These are phyloP conservation scores for Exsudoporus frostii DNA, from an alignment of 768 basidiomycete genomes.

Conservation along the genomic window DNA sequence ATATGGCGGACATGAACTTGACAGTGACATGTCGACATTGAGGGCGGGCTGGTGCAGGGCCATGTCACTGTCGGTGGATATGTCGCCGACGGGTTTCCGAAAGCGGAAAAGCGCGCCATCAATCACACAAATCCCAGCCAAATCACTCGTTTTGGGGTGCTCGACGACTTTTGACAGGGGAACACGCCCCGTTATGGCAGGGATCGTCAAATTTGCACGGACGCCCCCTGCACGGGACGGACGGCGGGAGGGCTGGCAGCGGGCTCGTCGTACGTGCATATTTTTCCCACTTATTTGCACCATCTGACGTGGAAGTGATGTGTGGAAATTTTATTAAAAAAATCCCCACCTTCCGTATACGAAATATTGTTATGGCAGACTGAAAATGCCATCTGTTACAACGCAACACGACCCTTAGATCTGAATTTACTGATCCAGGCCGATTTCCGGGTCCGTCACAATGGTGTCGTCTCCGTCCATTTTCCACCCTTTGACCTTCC, in stretches of 20 bases:
- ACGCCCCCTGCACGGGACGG: not conserved
- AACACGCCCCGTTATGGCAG: conserved; percentile 18
- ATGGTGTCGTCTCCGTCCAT: conserved; percentile 39
- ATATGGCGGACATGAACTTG: conserved; percentile 24
- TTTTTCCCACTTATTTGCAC: conserved; percentile 23
- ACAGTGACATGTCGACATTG: conserved; percentile 28
- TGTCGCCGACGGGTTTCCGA: conserved; percentile 30
- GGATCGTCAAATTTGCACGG: conserved; percentile 25
- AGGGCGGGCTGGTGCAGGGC: conserved; percentile 17
- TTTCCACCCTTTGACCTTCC: conserved; percentile 37
- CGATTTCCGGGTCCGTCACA: conserved; percentile 41
- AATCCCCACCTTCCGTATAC: conserved; percentile 43
- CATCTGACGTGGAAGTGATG: conserved; percentile 29
- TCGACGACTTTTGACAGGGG: conserved; percentile 21
- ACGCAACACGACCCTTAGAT: conserved; percentile 71
- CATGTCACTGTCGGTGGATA: conserved; percentile 20
- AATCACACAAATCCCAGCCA: conserved; percentile 19
- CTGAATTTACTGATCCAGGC: conserved; percentile 60
- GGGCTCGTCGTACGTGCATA: conserved; percentile 7
- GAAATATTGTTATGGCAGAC: conserved; percentile 39
- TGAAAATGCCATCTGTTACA: conserved; percentile 40
- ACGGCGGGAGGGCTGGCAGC: not conserved
- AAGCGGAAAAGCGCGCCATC: conserved; percentile 27
- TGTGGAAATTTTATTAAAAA: conserved; percentile 39
- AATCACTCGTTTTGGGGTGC: conserved; percentile 25